Evolutionary conservation across 2,329 filamentous ascomycete species (phyloP), one percentile per base, ranked within the genome.

Genomic region (Xylariaceae sp.): DNA sequence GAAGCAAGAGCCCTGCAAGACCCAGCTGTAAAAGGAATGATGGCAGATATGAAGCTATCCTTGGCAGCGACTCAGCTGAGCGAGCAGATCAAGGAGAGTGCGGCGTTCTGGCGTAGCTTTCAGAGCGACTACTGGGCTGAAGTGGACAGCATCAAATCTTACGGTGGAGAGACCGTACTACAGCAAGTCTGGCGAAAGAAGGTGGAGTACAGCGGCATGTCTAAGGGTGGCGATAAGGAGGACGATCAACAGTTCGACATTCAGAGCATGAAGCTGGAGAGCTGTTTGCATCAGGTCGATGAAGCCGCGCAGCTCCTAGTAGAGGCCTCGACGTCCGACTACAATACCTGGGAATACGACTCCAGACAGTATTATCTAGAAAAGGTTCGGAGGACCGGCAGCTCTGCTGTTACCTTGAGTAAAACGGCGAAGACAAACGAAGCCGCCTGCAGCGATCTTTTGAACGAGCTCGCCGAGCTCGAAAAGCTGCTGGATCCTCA

Each of bases 181-280:
- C 64, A 66, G 48, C 64, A 64, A n/a, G 65, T 72, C 17, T 72
- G 71, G 71, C 60, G 59, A 15, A 62, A 65, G 54, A 72, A 64
- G 55, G 62, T 67, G 9, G 63, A 64, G 35, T 55, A 61, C 8
- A 64, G 64, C 39, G 44, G 48, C 37, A 63, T 63, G 34, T 54
- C 60, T 52, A 65, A 61, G 51, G 53, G 37, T 17, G 61, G 55
- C 8, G 58, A 66, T 13, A 57, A 54, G 4, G 51, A 64, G 56
- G 59, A 66, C 49, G 44, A 58, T 23, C 61, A 65, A 23, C 64
- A 66, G 15, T 66, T 70, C 49, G 54, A 37, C 30, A 60, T 66
- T 37, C 68, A 71, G 53, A 62, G 49, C 39, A 65, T 68, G 52
- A 68, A 69, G 52, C 47, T 72, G 23, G 64, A 68, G 30, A 58